Base-by-base conservation (phyloP, 192 early-diverging fungal species). In the Jimgerdemannia lactiflua region DNA sequence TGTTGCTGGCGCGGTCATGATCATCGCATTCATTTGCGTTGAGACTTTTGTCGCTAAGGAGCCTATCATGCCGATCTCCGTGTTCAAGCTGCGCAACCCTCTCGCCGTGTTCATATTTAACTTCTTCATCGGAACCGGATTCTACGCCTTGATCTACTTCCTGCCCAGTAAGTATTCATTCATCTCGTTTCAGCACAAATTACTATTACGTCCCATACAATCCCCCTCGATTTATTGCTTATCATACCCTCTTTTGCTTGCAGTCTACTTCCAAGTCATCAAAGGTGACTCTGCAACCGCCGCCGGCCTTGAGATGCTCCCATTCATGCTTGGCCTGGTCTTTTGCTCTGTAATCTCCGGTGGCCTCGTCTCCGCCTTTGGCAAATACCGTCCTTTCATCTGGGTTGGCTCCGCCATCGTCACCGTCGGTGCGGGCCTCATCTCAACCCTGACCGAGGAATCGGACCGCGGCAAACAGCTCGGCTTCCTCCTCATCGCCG, bases 261-360 rank as follows among this genome's bases (percentile, higher is more conserved):
- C 49, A 59, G 49, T 89, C 42, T 95, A 86, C 82, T 95, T 95
- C 79, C 89, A 95, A 82, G 82, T 96, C 66, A 91, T 94, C 19
- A 84, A 90, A 65, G 92, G 90, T 41, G 87, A 89, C 42, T 76
- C 84, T 6, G 91, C 96, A 0, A 95, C 93, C 3, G 79, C 54
- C 39, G 69, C 69, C 11, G 78, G 78, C 49, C 74, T 79, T 20
- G 78, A 79, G 70, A 41, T 71, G 4, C 79, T 97, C 64, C 93
- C 95, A 0, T 88, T 94, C 69, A 89, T 95, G 4, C 66, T 91
- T 6, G 91, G 92, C 18, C 82, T 91, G 20, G 91, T 95, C 29
- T 14, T 93, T 4, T 76, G 91, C 11, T 91, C 90, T 29, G 89
- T 97, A 69, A 41, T 43, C 0, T 87, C 88, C 20, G 96, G 96